Evolutionary conservation across 331 rosid species (phyloP), one percentile per base, ranked within the genome.

Genomic region (Quercus lobata): DNA sequence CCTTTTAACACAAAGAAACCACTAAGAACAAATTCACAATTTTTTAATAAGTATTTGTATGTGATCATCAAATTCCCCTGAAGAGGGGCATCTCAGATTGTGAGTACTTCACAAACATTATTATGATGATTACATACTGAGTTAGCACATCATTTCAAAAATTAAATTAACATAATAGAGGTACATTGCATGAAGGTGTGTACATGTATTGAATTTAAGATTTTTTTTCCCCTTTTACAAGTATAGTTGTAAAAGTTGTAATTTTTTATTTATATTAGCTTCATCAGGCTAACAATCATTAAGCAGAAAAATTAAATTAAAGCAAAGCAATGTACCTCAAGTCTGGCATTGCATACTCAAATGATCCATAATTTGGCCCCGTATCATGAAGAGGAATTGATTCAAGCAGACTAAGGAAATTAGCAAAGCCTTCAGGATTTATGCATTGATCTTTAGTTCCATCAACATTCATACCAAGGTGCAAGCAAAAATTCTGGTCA

Each of bases 301-400:
- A 60, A 53, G 7, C n/a, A 74, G 8, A 18, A 22, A 65, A 24
- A 76, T 21, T 14, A 19, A 53, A 75, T 55, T 65, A 57, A 72
- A 81, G 71, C 37, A 82, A 72, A 60, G 49, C 75, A 76, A 54
- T 63, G 56, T 86, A 94, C 98, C 97, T 91, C 80, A 69, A 77
- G 80, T 89, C 87, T n/a, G 98, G 91, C 77, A 84, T 82, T 73
- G 92, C 88, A 89, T 81, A 82, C 61, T 91, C 96, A 79, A 83
- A 88, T 76, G 94, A 91, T 74, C 86, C 89, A 84, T 92, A 82
- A 58, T 73, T 79, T 55, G 93, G 83, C 84, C 87, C 87, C 69
- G 87, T 76, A 83, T 90, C 95, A 35, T 90, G 87, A 73, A 95
- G 87, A 88, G 99, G 99, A 82, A 95, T 89, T 69, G 97, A 92